Evolutionary conservation across 306 rosid genomes (phyloP).

Genomic region (Sicyos edulis): DNA sequence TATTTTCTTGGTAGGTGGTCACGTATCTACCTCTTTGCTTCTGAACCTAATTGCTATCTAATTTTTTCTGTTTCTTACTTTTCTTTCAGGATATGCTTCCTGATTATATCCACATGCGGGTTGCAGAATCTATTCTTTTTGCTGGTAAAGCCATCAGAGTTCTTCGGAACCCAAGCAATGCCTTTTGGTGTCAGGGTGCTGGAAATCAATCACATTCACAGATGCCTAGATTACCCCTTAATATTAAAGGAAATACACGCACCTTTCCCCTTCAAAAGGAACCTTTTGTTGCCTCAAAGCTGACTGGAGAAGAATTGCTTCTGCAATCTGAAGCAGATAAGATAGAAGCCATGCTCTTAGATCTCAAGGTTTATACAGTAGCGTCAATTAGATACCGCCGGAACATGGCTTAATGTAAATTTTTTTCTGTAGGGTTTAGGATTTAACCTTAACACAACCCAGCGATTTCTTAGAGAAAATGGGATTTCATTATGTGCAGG

Average conservation of each 20-base stretch:
- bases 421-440: too few relatives aligned
- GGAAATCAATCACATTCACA: slow-evolving; percentile 51
- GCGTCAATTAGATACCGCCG: neutral
- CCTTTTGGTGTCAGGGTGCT: slow-evolving; percentile 57
- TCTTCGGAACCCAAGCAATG: slow-evolving; percentile 80
- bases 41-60: neutral
- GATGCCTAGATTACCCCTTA: slow-evolving; percentile 59
- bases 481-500: slow-evolving; percentile 47
- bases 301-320: slow-evolving; percentile 73
- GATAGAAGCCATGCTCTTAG: slow-evolving; percentile 84
- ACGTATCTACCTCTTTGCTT: neutral
- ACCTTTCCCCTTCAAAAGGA: slow-evolving; percentile 61
- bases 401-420: neutral
- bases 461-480: neutral
- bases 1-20: too few relatives aligned
- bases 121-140: slow-evolving; percentile 86
- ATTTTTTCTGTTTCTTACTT: neutral
- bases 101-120: slow-evolving; percentile 76
- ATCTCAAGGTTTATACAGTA: slow-evolving; percentile 56
- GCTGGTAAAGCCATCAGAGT: slow-evolving; percentile 94
- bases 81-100: slow-evolving; percentile 86
- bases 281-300: slow-evolving; percentile 41
- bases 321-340: slow-evolving; percentile 92
- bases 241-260: slow-evolving; percentile 54
- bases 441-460: neutral